Evolutionary conservation across 2,329 filamentous ascomycete genomes (phyloP), one percentile per base, ranked within the genome.

Genomic region (Fusarium napiforme): DNA sequence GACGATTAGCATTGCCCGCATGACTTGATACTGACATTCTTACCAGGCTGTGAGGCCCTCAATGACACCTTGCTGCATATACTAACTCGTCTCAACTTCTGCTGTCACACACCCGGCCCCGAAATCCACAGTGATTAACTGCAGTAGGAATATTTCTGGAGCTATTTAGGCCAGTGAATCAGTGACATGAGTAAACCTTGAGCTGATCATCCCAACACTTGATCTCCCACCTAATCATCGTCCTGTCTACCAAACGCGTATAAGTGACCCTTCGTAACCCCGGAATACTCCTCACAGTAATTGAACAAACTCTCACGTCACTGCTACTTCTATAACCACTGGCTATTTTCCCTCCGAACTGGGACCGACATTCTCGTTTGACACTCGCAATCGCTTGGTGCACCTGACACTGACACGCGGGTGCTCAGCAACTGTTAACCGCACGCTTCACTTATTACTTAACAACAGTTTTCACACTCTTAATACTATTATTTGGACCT

Each of bases 341-440:
- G 16, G 8, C 0, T 8, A 11, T 28, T 39, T 60, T n/a, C 9
- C n/a, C 26, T 50, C 40, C 19, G 42, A 59, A 59, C 50, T 58
- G 59, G 50, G 23, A 37, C 40, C 30, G 42, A 59, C 18, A 36
- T 15, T 49, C 30, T 34, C 56, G 42, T 50, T 50, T 59, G 32
- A 59, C 60, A 45, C 19, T 26, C 15, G 14, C 16, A 59, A 39
- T 37, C 43, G 45, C 23, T 28, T 57, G 21, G 55, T 55, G 55
- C 59, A 69, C 59, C 49, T 39, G 53, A 28, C 64, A 52, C 60
- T 36, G 60, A 40, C 66, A 56, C 26, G 50, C 47, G 64, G 52
- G 53, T 69, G 69, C 55, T 14, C 43, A 57, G 50, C 55, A 65
- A 56, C 55, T 60, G 64, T 30, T 49, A 53, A 63, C 47, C 37